Conservation (phyloP, 2,329 filamentous ascomycete genomes). For the Neocatenulostroma microsporum region DNA sequence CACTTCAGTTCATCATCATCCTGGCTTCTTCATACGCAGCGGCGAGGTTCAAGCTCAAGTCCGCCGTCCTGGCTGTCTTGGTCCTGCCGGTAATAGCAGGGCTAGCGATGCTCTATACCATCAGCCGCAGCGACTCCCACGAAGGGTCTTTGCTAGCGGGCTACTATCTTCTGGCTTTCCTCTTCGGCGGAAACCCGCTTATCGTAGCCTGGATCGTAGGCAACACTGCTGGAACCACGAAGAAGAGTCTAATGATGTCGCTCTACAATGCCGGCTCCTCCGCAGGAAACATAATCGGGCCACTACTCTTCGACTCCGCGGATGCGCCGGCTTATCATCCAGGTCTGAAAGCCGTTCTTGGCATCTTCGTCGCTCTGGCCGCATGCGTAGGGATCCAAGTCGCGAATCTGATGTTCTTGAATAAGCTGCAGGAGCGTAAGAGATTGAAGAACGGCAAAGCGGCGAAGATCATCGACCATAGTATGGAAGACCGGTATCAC, state of each 20-base stretch:
- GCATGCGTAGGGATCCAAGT: constrained; percentile 49
- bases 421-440: constrained; percentile 48
- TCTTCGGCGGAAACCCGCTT: constrained; percentile 59
- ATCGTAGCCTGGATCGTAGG: constrained; percentile 62
- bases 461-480: constrained; percentile 51
- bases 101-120: constrained; percentile 48
- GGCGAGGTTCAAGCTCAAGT: constrained; percentile 51
- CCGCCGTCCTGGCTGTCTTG: constrained; percentile 45
- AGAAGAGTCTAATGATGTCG: constrained; percentile 57
- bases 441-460: constrained; percentile 54
- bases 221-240: constrained; percentile 61
- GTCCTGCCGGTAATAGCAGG: constrained; percentile 56
- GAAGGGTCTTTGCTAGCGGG: constrained; percentile 49
- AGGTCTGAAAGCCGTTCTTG: constrained; percentile 50
- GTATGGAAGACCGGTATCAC: constrained; percentile 51
- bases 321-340: constrained; percentile 54
- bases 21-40: constrained; percentile 52
- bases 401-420: constrained; percentile 48
- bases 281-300: constrained; percentile 58
- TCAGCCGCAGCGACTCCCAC: constrained; percentile 38
- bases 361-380: constrained; percentile 48
- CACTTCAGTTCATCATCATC: constrained; percentile 49
- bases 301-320: constrained; percentile 51
- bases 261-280: constrained; percentile 56
- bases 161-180: constrained; percentile 59